These are phyloP conservation scores for Pogostemon cablin DNA, from an alignment of 257 asterid species.

Conservation along the genomic window DNA sequence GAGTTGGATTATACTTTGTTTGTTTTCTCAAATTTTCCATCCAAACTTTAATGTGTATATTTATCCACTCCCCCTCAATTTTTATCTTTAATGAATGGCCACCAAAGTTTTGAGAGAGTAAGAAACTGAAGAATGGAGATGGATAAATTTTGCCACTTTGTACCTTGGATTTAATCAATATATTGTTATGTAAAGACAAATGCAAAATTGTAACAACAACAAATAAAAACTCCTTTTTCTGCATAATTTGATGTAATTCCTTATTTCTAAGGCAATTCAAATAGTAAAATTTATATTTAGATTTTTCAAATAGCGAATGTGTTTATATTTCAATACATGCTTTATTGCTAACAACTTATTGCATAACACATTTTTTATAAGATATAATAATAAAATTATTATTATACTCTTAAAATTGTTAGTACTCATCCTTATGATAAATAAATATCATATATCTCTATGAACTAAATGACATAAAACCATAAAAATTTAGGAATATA, in stretches of 20 bases:
- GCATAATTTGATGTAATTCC: neutral
- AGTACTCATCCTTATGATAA: no score
- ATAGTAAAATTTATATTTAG: no score
- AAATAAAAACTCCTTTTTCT: neutral
- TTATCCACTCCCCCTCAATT: constrained; percentile 28
- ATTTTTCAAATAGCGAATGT: no score
- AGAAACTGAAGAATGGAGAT: neutral
- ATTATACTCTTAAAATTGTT: no score
- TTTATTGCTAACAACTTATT: no score
- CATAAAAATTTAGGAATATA: no score
- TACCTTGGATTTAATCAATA: neutral
- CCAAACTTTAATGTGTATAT: constrained; percentile 17
- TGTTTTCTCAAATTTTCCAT: constrained; percentile 1
- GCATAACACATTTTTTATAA: no score
- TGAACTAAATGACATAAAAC: no score
- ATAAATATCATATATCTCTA: no score
- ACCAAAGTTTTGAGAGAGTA: neutral
- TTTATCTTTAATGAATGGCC: constrained; percentile 39
- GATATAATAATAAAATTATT: no score
- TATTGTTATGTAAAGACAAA: neutral
- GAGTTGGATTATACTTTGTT: constrained; percentile 25
- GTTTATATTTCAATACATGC: no score
- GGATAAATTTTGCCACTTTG: constrained; percentile 26
- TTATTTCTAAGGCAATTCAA: neutral
- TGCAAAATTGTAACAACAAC: neutral